Percentiles rank a stretch among this genome's conserved stretches.
phyloP scores from a whole-genome alignment of 2,329 filamentous ascomycete genomes.

The Aspergillus melleus region DNA sequence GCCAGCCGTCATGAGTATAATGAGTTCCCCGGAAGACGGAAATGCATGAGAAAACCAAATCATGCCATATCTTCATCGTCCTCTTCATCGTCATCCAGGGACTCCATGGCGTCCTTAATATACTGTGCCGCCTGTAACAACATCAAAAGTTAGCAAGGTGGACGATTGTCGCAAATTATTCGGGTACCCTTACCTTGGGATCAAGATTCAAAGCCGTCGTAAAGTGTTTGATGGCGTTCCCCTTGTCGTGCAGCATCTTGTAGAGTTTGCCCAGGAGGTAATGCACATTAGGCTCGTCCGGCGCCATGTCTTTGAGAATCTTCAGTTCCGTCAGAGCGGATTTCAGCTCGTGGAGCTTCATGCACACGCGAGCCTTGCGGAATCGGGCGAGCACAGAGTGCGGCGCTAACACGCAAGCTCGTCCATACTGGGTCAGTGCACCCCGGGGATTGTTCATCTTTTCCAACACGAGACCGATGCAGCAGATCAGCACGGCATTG shows the following conservation, averaged over 20 bases:
- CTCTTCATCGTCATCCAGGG: conserved; percentile 70
- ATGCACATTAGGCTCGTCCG: conserved; percentile 93
- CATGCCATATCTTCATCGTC: conserved; percentile 56
- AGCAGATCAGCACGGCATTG: conserved; percentile 88
- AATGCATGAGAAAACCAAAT: conserved; percentile 14
- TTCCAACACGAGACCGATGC: conserved; percentile 86
- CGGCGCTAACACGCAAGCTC: conserved; percentile 79
- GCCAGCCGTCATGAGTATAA: conserved; percentile 18
- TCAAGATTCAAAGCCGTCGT: conserved; percentile 94
- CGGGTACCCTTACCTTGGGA: conserved; percentile 70
- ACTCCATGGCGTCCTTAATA: conserved; percentile 97
- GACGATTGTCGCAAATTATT: background rate
- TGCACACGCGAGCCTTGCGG: conserved; percentile 85
- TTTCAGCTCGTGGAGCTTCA: conserved; percentile 69
- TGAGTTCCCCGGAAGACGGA: conserved; percentile 7
- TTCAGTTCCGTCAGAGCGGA: conserved; percentile 79
- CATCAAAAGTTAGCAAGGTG: background rate
- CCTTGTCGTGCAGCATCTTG: conserved; percentile 60
- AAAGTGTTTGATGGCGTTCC: conserved; percentile 85
- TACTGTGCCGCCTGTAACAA: conserved; percentile 73
- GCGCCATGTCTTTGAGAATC: conserved; percentile 85
- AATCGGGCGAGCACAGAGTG: conserved; percentile 80
- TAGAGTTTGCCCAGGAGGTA: conserved; percentile 76
- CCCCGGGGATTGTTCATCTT: conserved; percentile 79
- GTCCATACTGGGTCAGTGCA: conserved; percentile 78